These are phyloP conservation scores for Gentiana straminea DNA, from an alignment of 257 asterid genomes.

Conservation along the genomic window DNA sequence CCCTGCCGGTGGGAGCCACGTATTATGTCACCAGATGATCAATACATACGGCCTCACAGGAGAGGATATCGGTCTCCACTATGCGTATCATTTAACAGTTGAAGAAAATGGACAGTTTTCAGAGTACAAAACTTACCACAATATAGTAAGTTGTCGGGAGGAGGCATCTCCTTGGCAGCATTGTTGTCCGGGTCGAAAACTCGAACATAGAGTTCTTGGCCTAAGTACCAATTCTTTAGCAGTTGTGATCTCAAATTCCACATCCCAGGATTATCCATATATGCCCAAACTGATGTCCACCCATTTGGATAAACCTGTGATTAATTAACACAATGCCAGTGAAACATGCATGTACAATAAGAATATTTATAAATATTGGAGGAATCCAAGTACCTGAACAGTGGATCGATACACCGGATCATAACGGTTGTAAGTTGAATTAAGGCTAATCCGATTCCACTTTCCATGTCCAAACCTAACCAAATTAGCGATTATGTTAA, in stretches of 20 bases:
- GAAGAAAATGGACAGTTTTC: background rate
- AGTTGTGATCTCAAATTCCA: conserved; percentile 77
- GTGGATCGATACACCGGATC: conserved; percentile 61
- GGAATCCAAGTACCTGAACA: conserved; percentile 26
- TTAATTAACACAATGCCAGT: too few species aligned
- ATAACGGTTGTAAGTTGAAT: conserved; percentile 26
- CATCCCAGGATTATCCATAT: conserved; percentile 75
- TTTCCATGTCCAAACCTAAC: conserved; percentile 39
- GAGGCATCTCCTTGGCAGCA: conserved; percentile 39
- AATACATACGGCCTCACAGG: too few species aligned
- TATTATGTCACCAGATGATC: background rate
- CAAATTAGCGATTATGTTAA: background rate
- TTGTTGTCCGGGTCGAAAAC: conserved; percentile 51
- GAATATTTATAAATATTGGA: too few species aligned
- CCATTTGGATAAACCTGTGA: conserved; percentile 57
- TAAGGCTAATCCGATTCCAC: conserved; percentile 34
- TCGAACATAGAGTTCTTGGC: conserved; percentile 70
- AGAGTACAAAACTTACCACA: background rate
- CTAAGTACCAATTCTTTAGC: conserved; percentile 42
- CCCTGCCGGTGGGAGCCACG: background rate
- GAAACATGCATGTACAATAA: background rate
- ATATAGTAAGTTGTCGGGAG: conserved; percentile 42
- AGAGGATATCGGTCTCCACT: too few species aligned
- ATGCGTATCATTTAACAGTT: too few species aligned
- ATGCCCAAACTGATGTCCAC: conserved; percentile 61